phyloP scores from a whole-genome alignment of 2,329 filamentous ascomycete species.

The Botrytis fragariae region DNA sequence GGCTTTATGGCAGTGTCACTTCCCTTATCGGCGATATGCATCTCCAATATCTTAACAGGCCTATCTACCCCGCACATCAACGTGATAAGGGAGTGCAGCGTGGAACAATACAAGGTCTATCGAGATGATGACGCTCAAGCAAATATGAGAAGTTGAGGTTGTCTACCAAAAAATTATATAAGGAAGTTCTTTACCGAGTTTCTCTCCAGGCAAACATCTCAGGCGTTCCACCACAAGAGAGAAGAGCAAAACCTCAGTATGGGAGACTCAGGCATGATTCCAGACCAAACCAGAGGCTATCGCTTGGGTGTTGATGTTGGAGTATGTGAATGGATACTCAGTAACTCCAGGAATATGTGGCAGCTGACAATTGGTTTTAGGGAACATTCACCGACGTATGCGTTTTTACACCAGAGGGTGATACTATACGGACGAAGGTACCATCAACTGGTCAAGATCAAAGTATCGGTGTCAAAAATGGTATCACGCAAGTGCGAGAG shows the following conservation, averaged over 20 bases:
- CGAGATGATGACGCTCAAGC: not conserved
- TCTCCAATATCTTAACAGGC: not conserved
- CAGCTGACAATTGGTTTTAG: not conserved
- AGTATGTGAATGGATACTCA: not conserved
- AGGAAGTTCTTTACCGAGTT: not conserved
- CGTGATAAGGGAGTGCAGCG: not conserved
- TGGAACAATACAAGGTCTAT: not conserved
- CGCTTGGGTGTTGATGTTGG: slow-evolving; percentile 12
- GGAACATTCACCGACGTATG: slow-evolving; percentile 16
- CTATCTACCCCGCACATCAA: not conserved
- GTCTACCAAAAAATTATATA: not conserved
- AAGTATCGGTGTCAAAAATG: slow-evolving; percentile 12
- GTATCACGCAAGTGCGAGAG: not conserved
- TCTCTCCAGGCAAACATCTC: not conserved
- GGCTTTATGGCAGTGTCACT: not conserved
- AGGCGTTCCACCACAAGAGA: not conserved
- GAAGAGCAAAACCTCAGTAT: not conserved
- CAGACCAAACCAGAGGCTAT: not conserved
- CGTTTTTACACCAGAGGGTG: slow-evolving; percentile 6
- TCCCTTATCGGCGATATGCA: not conserved
- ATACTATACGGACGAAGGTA: slow-evolving; percentile 6
- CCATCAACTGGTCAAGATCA: slow-evolving; percentile 9
- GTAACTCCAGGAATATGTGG: too few relatives aligned
- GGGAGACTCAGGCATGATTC: not conserved
- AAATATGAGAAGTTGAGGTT: not conserved